Conservation (phyloP, 306 rosid genomes). For the Inga laurina region DNA sequence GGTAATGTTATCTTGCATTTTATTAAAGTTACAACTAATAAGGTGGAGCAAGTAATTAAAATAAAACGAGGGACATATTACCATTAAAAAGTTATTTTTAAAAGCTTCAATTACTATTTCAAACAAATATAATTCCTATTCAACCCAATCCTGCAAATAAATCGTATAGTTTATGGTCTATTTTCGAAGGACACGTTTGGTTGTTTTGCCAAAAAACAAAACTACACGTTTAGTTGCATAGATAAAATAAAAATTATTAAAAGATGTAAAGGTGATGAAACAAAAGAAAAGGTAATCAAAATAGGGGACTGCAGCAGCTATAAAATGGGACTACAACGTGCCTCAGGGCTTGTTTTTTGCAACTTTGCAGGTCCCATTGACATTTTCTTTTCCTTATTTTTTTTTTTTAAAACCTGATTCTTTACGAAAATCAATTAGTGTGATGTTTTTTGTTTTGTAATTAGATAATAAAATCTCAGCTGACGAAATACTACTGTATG, state of each 20-base stretch:
- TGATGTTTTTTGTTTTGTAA: too few species aligned
- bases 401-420: too few species aligned
- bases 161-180: neutral
- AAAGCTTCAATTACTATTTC: too few species aligned
- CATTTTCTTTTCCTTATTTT: too few species aligned
- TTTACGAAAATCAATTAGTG: too few species aligned
- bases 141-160: neutral
- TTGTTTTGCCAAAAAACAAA: too few species aligned
- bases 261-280: neutral
- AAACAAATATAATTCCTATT: neutral
- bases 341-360: too few species aligned
- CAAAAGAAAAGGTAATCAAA: neutral
- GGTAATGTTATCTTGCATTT: neutral
- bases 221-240: neutral
- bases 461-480: too few species aligned
- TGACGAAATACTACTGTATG: too few species aligned
- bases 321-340: neutral
- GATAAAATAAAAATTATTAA: neutral
- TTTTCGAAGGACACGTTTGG: neutral
- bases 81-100: too few species aligned
- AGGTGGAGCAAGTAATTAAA: neutral
- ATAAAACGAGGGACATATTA: neutral
- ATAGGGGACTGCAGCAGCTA: neutral
- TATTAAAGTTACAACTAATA: neutral
- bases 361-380: too few species aligned